Conservation (phyloP, 495 filamentous ascomycete genomes). For the Penicillium subrubescens region DNA sequence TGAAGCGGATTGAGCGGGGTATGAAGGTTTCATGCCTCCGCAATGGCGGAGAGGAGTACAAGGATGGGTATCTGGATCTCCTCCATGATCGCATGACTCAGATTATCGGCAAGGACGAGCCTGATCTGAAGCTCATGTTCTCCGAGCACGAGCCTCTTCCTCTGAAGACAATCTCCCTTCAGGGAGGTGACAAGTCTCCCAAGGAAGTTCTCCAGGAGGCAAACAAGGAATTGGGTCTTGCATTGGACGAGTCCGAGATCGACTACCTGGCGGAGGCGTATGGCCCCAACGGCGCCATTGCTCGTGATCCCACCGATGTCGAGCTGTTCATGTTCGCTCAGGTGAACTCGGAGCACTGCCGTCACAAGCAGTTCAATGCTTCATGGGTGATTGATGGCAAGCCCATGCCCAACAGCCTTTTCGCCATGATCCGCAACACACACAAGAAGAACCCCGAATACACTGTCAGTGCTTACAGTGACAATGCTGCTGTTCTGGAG, state of each 20-base stretch:
- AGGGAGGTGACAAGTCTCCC: slow-evolving; percentile 59
- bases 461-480: slow-evolving; percentile 93
- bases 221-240: slow-evolving; percentile 80
- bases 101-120: slow-evolving; percentile 62
- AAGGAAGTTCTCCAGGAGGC: slow-evolving; percentile 74
- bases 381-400: slow-evolving; percentile 95
- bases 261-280: slow-evolving; percentile 91
- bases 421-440: slow-evolving; percentile 94
- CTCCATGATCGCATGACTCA: slow-evolving; percentile 95
- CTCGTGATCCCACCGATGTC: slow-evolving; percentile 78
- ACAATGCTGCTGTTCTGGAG: slow-evolving; percentile 92
- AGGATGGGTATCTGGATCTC: slow-evolving; percentile 64
- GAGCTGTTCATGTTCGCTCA: slow-evolving; percentile 99
- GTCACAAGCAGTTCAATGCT: slow-evolving; percentile 90
- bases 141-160: slow-evolving; percentile 69
- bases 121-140: slow-evolving; percentile 76
- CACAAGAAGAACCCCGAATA: slow-evolving; percentile 74
- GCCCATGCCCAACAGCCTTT: slow-evolving; percentile 74
- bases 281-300: slow-evolving; percentile 66
- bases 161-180: slow-evolving; percentile 72
- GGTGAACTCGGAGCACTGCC: slow-evolving; percentile 67
- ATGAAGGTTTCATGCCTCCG: slow-evolving; percentile 65
- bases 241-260: slow-evolving; percentile 85
- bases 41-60: slow-evolving; percentile 33
- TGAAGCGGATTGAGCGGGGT: slow-evolving; percentile 87